A percentile compares a stretch with the other conserved stretches of the same genome.
phyloP scores from a whole-genome alignment of 2,329 filamentous ascomycete genomes.

The Paracamarosporium sp. region DNA sequence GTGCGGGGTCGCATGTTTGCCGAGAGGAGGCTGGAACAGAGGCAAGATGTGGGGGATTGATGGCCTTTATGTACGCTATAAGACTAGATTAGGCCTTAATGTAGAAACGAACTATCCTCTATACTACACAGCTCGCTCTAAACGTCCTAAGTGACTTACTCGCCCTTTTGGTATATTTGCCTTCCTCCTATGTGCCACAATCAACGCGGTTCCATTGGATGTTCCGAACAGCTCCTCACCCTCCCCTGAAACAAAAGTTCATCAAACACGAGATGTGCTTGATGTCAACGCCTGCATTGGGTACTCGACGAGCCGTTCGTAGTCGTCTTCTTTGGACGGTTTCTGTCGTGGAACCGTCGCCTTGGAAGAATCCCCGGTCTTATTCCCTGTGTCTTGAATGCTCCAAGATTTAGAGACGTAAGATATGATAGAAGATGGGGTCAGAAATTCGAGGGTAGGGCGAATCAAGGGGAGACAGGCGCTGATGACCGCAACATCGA shows the following conservation, averaged over 20 bases:
- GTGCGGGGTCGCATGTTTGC: background rate
- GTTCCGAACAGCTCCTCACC: no score
- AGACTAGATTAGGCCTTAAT: no score
- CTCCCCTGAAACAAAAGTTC: no score
- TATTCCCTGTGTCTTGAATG: background rate
- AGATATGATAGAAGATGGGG: background rate
- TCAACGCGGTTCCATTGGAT: no score
- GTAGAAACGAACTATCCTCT: no score
- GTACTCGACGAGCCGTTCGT: background rate
- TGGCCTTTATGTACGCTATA: no score
- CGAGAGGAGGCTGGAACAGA: no score
- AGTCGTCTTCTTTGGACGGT: background rate
- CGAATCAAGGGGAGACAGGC: background rate
- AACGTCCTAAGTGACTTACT: no score
- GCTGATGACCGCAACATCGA: background rate
- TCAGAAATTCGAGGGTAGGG: background rate
- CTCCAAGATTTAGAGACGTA: background rate
- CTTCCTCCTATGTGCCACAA: no score
- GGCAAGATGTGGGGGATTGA: no score
- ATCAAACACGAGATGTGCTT: background rate
- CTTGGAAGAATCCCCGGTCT: background rate
- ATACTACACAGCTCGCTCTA: no score
- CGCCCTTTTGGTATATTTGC: no score
- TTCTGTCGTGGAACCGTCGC: background rate
- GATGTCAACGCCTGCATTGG: background rate